phyloP scores from a whole-genome alignment of 495 filamentous ascomycete genomes.

The Talaromyces ruber region DNA sequence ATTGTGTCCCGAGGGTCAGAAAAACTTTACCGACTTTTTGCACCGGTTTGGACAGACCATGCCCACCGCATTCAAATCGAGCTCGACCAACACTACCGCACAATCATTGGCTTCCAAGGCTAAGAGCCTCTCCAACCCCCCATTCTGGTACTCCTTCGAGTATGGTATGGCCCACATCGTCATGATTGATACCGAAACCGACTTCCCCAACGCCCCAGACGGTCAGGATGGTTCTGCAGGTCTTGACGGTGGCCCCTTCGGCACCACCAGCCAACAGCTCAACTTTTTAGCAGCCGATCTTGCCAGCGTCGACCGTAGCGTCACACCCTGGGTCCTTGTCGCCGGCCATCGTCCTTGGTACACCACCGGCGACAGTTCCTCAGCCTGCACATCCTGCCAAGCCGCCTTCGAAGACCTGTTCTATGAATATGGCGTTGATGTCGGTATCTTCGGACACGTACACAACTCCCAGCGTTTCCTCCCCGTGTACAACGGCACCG shows the following conservation, averaged over 20 bases:
- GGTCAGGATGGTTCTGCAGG: conserved; percentile 35
- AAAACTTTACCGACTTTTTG: conserved; percentile 52
- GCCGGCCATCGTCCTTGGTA: conserved; percentile 58
- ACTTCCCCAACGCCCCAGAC: conserved; percentile 29
- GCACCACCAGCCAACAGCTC: conserved; percentile 24
- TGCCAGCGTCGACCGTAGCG: conserved; percentile 35
- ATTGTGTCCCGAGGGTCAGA: conserved; percentile 47
- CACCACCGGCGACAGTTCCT: conserved; percentile 21
- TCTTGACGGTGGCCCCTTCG: conserved; percentile 45
- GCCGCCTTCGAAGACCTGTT: conserved; percentile 49
- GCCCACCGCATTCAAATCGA: conserved; percentile 38
- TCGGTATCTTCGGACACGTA: conserved; percentile 53
- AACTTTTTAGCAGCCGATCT: conserved; percentile 40
- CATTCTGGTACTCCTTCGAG: conserved; percentile 60
- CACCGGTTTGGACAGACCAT: conserved; percentile 45
- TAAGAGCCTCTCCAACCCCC: conserved; percentile 40
- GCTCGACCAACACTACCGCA: conserved; percentile 36
- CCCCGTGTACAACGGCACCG: conserved; percentile 33
- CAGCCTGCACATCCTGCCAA: conserved; percentile 43
- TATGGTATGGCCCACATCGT: conserved; percentile 51
- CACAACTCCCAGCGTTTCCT: conserved; percentile 46
- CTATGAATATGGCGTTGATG: conserved; percentile 52
- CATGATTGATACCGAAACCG: conserved; percentile 52
- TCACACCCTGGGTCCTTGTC: conserved; percentile 50
- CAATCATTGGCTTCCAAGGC: conserved; percentile 39